phyloP scores from a whole-genome alignment of 345 rosid species.

The Arabis alpina region DNA sequence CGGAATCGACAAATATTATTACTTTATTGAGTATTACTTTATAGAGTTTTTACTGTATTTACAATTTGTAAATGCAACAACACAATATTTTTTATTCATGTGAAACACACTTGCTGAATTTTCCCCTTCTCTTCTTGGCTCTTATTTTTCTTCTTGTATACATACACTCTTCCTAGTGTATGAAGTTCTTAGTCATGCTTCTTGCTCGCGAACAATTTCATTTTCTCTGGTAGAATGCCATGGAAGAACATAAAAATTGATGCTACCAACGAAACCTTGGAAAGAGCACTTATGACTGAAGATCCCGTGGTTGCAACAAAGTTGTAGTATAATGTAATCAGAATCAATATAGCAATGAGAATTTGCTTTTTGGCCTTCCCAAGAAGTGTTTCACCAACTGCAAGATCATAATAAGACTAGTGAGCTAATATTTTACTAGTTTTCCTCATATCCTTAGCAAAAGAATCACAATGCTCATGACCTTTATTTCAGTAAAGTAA shows the following conservation, averaged over 20 bases:
- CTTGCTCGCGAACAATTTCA: slow-evolving; percentile 53
- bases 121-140: no score
- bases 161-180: no score
- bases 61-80: no score
- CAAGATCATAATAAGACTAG: slow-evolving; percentile 28
- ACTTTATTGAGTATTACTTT: no score
- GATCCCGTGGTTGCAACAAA: slow-evolving; percentile 60
- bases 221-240: slow-evolving; percentile 69
- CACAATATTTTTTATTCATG: no score
- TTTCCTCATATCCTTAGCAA: background rate
- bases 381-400: slow-evolving; percentile 73
- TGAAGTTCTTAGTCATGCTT: slow-evolving; percentile 47
- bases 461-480: background rate
- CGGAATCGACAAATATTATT: no score
- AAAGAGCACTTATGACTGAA: slow-evolving; percentile 54
- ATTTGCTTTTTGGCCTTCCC: slow-evolving; percentile 61
- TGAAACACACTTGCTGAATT: no score
- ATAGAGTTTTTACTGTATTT: no score
- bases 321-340: slow-evolving; percentile 66
- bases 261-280: slow-evolving; percentile 62
- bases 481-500: no score
- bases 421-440: background rate
- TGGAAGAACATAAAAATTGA: slow-evolving; percentile 63
- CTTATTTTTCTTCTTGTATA: no score
- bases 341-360: slow-evolving; percentile 50